phyloP scores from a whole-genome alignment of 2,329 filamentous ascomycete genomes.

The Trematosphaeria pertusa region DNA sequence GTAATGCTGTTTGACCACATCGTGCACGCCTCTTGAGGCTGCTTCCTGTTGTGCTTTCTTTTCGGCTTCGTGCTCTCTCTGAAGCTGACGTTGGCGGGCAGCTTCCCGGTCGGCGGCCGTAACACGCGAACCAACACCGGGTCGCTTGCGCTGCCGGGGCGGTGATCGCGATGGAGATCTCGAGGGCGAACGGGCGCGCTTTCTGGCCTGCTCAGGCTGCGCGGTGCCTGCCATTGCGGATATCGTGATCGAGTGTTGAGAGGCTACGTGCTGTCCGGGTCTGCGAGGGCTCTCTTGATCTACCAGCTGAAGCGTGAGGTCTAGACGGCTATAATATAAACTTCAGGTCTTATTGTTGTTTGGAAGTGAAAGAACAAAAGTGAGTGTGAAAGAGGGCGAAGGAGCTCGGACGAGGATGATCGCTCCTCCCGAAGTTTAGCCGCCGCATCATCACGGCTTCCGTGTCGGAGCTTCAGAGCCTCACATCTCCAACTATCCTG shows the following conservation, averaged over 20 bases:
- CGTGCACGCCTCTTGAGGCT: slow-evolving; percentile 69
- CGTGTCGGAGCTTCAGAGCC: slow-evolving; percentile 17
- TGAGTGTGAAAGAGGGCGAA: background rate
- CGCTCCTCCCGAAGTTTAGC: slow-evolving; percentile 5
- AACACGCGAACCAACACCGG: slow-evolving; percentile 61
- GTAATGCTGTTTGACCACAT: slow-evolving; percentile 92
- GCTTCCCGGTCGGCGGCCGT: slow-evolving; percentile 71
- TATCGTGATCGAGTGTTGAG: background rate
- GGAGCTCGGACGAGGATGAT: background rate
- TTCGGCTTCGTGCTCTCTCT: slow-evolving; percentile 53
- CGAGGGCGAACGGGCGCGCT: slow-evolving; percentile 43
- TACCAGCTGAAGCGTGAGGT: background rate
- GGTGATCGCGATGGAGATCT: slow-evolving; percentile 48
- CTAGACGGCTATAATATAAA: slow-evolving; percentile 1
- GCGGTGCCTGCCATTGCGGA: slow-evolving; percentile 28
- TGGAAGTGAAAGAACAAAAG: slow-evolving; percentile 1
- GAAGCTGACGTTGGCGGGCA: slow-evolving; percentile 61
- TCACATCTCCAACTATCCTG: slow-evolving; percentile 18
- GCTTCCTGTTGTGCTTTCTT: slow-evolving; percentile 54
- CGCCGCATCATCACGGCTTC: slow-evolving; percentile 17
- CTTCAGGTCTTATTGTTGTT: background rate
- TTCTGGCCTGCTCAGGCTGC: slow-evolving; percentile 26
- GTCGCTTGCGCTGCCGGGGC: slow-evolving; percentile 72
- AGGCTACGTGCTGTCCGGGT: background rate
- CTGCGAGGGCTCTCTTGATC: background rate